Base-by-base conservation (phyloP, 352 stramenopile species). In the Bremia lactucae region DNA sequence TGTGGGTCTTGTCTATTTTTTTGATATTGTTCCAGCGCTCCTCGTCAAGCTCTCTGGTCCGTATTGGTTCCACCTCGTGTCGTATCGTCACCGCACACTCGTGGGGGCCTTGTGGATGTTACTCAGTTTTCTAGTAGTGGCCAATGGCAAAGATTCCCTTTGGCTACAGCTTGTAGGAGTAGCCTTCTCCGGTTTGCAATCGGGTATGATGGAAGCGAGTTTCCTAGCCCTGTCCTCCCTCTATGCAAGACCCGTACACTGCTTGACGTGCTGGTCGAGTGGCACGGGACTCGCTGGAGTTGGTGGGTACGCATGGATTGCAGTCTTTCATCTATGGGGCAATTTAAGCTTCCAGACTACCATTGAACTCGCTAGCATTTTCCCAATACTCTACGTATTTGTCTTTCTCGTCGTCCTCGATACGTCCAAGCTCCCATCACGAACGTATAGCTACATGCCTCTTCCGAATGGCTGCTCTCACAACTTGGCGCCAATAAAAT, bases 41-140 rank as follows among this genome's bases (percentile, higher is more conserved):
- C 40, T 91, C 23, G 65, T 96, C 15, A 96, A 97, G 50, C 49
- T 93, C 24, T 83, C 81, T 26, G 85, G 82, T 1, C 88, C 90
- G 7, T 95, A 95, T 59, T 97, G 92, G 92, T 97, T 97, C 65
- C 77, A 97, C 36, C 59, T 79, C 38, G 77, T 97, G 21, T 88
- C 77, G 1, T 97, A 97, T 55, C 55, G 77, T 18, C 50, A 61
- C 18, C 79, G 92, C 39, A 83, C 95, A 20, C 28, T 73, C 4
- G 45, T 80, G 2, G 82, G 72, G 23, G 73, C 75, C 11, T 25
- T 78, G 6, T 81, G 74, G 36, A 96, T 97, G 85, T 51, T 77
- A 28, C 28, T 78, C 16, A 87, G 77, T 62, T 91, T 92, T 55
- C 15, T 77, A 20, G 63, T 91, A 5, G 83, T 94, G 13, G 83